Base-by-base conservation (phyloP, 2,329 filamentous ascomycete species). In the Fusarium poae region DNA sequence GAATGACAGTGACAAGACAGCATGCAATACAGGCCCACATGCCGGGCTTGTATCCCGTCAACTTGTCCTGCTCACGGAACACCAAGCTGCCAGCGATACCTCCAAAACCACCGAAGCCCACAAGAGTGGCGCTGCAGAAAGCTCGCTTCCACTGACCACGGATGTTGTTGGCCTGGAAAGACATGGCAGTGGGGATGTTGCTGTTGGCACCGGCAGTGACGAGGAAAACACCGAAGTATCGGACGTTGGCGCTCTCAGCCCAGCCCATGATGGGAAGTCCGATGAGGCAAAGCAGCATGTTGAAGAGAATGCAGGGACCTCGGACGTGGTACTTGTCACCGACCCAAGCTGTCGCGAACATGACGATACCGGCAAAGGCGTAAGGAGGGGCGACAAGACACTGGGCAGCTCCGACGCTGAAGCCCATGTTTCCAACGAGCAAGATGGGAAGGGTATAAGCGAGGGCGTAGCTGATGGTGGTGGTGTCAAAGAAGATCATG, bases 71-170 rank as follows among this genome's bases (percentile, higher is more conserved):
- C 55, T 79, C 74, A 71, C 89, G 84, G 80, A 95, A 96, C 13
- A 95, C 89, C 58, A 93, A 82, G 70, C 87, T 88, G 27, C 92
- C 92, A 2, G 88, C 87, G 67, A 96, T 96, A 34, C 93, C 92
- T 37, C 93, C 93, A 27, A 97, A 82, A 4, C 91, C 92, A 10
- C 92, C 92, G 50, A 92, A 88, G 2, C 90, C 91, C 5, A 96
- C 91, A 3, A 95, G 85, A 0, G 89, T 91, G 4, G 92, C 91
- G 62, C 88, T 92, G 77, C 88, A 90, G 71, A 96, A 90, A 1
- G 92, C 92, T 48, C 93, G 88, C 82, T 95, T 97, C 92, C 92
- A 97, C 80, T 96, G 92, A 0, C 92, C 93, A 54, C 92, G 89
- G 74, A 97, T 91, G 79, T 97, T 97, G 80, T 95, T 96, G 42